Base-by-base conservation (phyloP, 169 alveolate species). In the Toxoplasma gondii region DNA sequence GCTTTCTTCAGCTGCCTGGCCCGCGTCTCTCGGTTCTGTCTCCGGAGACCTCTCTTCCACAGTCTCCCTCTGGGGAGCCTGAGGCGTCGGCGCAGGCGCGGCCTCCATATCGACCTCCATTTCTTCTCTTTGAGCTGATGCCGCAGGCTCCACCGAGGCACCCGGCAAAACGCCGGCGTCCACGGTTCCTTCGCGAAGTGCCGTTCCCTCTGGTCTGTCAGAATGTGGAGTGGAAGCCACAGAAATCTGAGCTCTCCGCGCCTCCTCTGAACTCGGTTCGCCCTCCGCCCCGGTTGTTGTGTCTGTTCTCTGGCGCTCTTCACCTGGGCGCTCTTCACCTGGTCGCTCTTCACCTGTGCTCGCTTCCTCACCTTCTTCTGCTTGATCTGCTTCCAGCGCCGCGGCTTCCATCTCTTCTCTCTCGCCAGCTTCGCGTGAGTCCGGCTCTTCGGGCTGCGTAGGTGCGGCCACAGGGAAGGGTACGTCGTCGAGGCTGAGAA, bases 401-500 rank as follows among this genome's bases (percentile, higher is more conserved):
- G 53, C 92, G 10, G 19, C 92, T 80, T 10, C 41, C 36, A 29
- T 80, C 31, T 86, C 92, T 53, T 34, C 88, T 43, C 44, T 29
- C 67, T 43, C 88, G 54, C 39, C 88, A 5, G 31, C 88, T 67
- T 36, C 92, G 43, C 64, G 81, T 31, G 41, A n/a, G 19, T 10
- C 78, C 43, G 17, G 44, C 80, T 86, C 92, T 31, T 83, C 90
- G 38, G 34, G 38, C 67, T 83, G 54, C 67, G 38, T n/a, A 24
- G 86, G 29, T 17, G 86, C 86, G 45, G 86, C 49, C 19, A 78
- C 86, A 4, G 86, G 86, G 45, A 78, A 78, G 44, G 86, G 45
- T 27, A 78, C n/a, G 12, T 9, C 86, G 12, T n/a, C 39, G 44
- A 78, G 49, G 24, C 49, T 78, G 49, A 19, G 86, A 2, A 78